These are phyloP conservation scores for Chlamydomonas applanata DNA, from an alignment of 139 green algal genomes.

Conservation along the genomic window DNA sequence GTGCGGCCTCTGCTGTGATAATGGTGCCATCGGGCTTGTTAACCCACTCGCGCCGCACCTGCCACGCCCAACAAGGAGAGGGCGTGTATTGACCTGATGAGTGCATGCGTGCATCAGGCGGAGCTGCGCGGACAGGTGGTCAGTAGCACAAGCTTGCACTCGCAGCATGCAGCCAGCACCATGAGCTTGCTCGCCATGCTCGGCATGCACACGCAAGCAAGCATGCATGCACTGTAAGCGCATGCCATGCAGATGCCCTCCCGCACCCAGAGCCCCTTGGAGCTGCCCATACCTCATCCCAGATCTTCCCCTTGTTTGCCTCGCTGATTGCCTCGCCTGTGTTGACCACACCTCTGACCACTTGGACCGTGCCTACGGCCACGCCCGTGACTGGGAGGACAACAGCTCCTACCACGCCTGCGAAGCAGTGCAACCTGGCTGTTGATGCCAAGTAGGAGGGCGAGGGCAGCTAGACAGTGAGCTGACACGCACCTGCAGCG, in stretches of 20 bases:
- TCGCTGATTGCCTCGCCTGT: conserved; percentile 66
- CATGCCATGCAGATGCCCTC: neutral
- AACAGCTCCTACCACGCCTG: conserved; percentile 73
- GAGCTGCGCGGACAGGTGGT: neutral
- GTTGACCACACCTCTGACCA: conserved; percentile 71
- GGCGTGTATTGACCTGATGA: neutral
- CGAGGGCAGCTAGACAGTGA: neutral
- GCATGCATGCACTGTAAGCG: neutral
- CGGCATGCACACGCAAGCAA: neutral
- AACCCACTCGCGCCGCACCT: conserved; percentile 52
- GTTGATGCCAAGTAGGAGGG: neutral
- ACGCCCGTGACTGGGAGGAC: conserved; percentile 79
- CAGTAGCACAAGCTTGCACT: neutral
- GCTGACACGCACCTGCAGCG: conserved; percentile 46
- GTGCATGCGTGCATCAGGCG: neutral
- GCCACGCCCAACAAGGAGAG: too few species aligned
- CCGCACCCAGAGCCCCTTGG: neutral
- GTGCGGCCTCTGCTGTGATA: conserved; percentile 16
- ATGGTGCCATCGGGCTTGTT: conserved; percentile 49
- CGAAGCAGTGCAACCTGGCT: neutral
- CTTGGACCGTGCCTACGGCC: conserved; percentile 57
- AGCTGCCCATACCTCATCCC: conserved; percentile 66
- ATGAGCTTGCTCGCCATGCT: neutral
- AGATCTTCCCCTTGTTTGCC: conserved; percentile 52
- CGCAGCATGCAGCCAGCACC: neutral